phyloP scores from a whole-genome alignment of 805 yeast genomes.

The Myxozyma neglecta region DNA sequence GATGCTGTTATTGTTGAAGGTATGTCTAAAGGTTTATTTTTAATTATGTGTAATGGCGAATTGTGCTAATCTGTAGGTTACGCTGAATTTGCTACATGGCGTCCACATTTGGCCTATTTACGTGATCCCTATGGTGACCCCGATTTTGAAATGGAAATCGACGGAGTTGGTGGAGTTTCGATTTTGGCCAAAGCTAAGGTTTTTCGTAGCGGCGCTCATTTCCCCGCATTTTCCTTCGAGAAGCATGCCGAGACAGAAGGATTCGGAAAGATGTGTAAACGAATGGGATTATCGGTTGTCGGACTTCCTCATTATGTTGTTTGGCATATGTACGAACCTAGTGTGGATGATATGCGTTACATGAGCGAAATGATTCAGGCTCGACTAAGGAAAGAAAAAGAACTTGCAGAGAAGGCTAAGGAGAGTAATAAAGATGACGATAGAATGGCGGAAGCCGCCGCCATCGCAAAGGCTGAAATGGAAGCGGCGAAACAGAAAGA shows the following conservation, averaged over 20 bases:
- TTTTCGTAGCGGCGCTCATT: conserved; percentile 84
- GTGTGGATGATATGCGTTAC: conserved; percentile 82
- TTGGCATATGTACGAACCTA: conserved; percentile 97
- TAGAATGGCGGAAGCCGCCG: conserved; percentile 3
- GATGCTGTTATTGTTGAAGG: conserved; percentile 98
- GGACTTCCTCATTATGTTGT: conserved; percentile 94
- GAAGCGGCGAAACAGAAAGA: neutral
- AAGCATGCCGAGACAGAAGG: conserved; percentile 98
- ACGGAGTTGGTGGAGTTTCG: conserved; percentile 97
- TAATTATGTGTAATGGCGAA: neutral
- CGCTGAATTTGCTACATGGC: conserved; percentile 96
- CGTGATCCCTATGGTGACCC: conserved; percentile 96
- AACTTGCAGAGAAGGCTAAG: conserved; percentile 30
- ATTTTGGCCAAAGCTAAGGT: conserved; percentile 85
- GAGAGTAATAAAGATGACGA: conserved; percentile 1
- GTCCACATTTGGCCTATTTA: conserved; percentile 93
- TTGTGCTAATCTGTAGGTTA: conserved; percentile 64
- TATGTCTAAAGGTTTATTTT: neutral
- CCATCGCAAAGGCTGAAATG: conserved; percentile 8
- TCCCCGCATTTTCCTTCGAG: conserved; percentile 95
- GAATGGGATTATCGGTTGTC: conserved; percentile 82
- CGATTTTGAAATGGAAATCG: conserved; percentile 87
- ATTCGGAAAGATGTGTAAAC: conserved; percentile 73
- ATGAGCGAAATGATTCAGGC: conserved; percentile 43
- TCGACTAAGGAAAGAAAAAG: conserved; percentile 43